These are phyloP conservation scores for Kuraishia ogatae DNA, from an alignment of 805 yeast species.

Conservation along the genomic window DNA sequence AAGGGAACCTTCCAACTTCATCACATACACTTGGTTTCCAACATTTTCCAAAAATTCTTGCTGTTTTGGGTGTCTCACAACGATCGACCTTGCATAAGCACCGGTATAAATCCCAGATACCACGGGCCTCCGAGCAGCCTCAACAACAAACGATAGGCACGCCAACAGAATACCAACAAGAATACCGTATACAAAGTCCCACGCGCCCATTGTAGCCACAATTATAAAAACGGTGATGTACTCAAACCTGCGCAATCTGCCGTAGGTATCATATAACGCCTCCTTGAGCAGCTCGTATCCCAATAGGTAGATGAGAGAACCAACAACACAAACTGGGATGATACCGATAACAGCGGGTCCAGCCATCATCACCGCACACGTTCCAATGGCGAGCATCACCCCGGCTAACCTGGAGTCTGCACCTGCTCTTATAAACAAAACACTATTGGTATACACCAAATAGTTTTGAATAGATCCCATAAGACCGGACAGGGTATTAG, in stretches of 20 bases:
- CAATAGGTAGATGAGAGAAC: conserved; percentile 78
- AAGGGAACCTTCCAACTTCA: conserved; percentile 80
- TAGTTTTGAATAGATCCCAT: conserved; percentile 90
- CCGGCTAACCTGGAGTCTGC: conserved; percentile 90
- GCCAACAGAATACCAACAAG: conserved; percentile 86
- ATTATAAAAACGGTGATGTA: conserved; percentile 78
- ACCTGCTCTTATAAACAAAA: conserved; percentile 87
- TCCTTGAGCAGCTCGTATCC: conserved; percentile 89
- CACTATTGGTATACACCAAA: conserved; percentile 88
- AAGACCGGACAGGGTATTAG: conserved; percentile 78
- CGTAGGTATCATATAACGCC: conserved; percentile 77
- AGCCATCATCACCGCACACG: conserved; percentile 69
- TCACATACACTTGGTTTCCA: conserved; percentile 83
- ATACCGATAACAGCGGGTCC: conserved; percentile 93
- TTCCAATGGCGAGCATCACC: conserved; percentile 75
- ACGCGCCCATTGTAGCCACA: conserved; percentile 90
- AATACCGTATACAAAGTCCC: conserved; percentile 92
- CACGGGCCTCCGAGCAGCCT: conserved; percentile 78
- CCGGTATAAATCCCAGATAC: conserved; percentile 81
- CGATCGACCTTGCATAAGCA: conserved; percentile 83
- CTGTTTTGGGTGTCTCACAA: conserved; percentile 83
- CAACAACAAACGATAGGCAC: conserved; percentile 90
- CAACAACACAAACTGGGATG: conserved; percentile 95
- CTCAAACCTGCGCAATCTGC: conserved; percentile 66
- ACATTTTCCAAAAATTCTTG: conserved; percentile 76